Evolutionary conservation across 495 filamentous ascomycete species (phyloP).

Genomic region (Penicillium cinerascens): DNA sequence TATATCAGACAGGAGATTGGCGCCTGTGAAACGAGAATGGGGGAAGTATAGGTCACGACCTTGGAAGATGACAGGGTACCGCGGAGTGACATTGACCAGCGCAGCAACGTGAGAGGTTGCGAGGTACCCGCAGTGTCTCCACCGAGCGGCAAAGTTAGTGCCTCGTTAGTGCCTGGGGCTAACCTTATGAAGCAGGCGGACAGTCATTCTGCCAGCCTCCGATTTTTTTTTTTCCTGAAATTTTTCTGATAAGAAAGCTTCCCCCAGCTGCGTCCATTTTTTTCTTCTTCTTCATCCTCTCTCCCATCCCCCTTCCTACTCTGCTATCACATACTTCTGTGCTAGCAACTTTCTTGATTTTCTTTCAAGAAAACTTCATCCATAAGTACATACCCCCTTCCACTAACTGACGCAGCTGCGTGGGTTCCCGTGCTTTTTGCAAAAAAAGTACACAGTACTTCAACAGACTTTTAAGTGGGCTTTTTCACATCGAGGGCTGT

Average conservation of each 20-base stretch:
- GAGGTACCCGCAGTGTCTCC: slow-evolving; percentile 17
- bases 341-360: slow-evolving; percentile 17
- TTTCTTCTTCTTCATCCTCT: slow-evolving; percentile 6
- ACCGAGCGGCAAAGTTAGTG: slow-evolving; percentile 2
- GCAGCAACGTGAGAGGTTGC: slow-evolving; percentile 2
- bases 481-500: slow-evolving; percentile 48
- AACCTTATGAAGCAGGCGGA: slow-evolving; percentile 24
- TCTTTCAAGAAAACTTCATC: slow-evolving; percentile 6
- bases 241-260: slow-evolving; percentile 33
- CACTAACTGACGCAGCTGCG: slow-evolving; percentile 37
- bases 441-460: slow-evolving; percentile 25
- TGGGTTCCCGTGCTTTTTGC: slow-evolving; percentile 31
- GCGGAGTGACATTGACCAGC: slow-evolving; percentile 3
- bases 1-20: not conserved
- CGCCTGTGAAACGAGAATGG: not conserved
- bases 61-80: not conserved
- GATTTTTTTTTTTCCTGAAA: slow-evolving; percentile 33
- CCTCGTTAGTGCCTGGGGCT: slow-evolving; percentile 17
- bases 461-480: slow-evolving; percentile 47
- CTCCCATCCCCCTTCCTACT: slow-evolving; percentile 7
- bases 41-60: not conserved
- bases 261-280: slow-evolving; percentile 17
- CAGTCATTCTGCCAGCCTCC: slow-evolving; percentile 28
- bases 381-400: slow-evolving; percentile 20
- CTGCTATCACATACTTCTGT: slow-evolving; percentile 13